Evolutionary conservation across 2,329 filamentous ascomycete genomes (phyloP), one percentile per base, ranked within the genome.

Genomic region (Alternaria triticina): DNA sequence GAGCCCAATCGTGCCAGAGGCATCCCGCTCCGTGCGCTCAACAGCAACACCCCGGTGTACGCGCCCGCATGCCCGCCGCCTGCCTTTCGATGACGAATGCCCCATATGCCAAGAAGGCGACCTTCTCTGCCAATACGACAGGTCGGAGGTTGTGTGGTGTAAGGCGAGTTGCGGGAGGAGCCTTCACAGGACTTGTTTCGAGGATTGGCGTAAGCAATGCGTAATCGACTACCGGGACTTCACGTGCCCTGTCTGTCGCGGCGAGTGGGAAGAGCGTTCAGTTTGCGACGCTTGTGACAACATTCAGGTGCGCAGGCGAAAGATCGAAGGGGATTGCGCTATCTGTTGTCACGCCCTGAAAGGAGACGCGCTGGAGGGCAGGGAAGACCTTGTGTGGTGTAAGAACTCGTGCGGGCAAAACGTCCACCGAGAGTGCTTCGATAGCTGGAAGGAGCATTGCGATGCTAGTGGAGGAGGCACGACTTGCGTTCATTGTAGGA

Each of bases 21-120:
- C 8, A 25, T 22, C 12, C 6, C 15, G 23, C 10, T 28, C 8
- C 8, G 17, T 36, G n/a, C 43, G 23, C 4, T 25, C 36, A 17
- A 28, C 6, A 12, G 15, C 27, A 27, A 27, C 8, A 27, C 27
- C 9, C 3, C 47, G 47, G 13, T 70, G 68, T 58, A 23, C 40
- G 6, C 36, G 20, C 10, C 15, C 40, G 2, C 73, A 74, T 43
- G 68, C 64, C 13, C 70, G 59, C 8, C 73, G 73, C 17, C 40
- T 59, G 1, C 36, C 65, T 20, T 23, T 75, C 4, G 30, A 66
- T 15, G 62, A 65, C 17, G 57, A 67, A 4, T 74, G 71, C n/a
- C 55, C 69, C 6, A 74, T 74, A 15, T 75, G 70, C 56, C 62
- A 68, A 30, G 62, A 65, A 3, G 64, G 59, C 51, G 47, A 12